A percentile compares a stretch with the other conserved stretches of the same genome.
These are phyloP conservation scores for Diphasiastrum complanatum DNA, from an alignment of 83 land plant species.

Conservation along the genomic window DNA sequence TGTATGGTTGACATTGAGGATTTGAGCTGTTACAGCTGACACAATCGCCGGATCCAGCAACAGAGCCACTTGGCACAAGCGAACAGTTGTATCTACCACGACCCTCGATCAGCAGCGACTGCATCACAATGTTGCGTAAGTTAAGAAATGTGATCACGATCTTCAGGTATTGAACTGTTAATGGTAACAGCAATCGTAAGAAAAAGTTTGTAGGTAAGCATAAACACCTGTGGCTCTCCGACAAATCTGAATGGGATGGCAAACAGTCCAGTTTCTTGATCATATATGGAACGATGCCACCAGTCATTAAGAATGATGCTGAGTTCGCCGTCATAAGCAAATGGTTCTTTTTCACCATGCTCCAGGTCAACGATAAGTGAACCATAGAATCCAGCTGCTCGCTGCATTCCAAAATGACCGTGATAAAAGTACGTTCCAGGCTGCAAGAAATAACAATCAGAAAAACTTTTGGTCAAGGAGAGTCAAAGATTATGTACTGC, in stretches of 20 bases:
- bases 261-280: constrained; percentile 51
- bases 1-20: constrained; percentile 32
- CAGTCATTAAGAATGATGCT: constrained; percentile 57
- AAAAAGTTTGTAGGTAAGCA: neutral
- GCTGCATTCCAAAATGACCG: constrained; percentile 68
- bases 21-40: constrained; percentile 24
- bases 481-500: neutral
- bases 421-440: constrained; percentile 74
- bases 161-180: too few relatives aligned
- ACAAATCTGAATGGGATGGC: constrained; percentile 56
- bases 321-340: constrained; percentile 65
- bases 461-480: neutral
- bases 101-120: constrained; percentile 65
- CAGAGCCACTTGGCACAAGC: constrained; percentile 19
- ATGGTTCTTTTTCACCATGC: constrained; percentile 53
- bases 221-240: constrained; percentile 69
- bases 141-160: neutral
- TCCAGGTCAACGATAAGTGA: constrained; percentile 19
- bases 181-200: neutral
- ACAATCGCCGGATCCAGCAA: neutral
- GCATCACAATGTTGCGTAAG: constrained; percentile 11
- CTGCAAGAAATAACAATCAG: constrained; percentile 24
- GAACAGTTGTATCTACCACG: constrained; percentile 59
- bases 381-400: constrained; percentile 61
- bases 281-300: constrained; percentile 50